These are phyloP conservation scores for Aphanomyces invadans DNA, from an alignment of 352 stramenopile species.

Conservation along the genomic window DNA sequence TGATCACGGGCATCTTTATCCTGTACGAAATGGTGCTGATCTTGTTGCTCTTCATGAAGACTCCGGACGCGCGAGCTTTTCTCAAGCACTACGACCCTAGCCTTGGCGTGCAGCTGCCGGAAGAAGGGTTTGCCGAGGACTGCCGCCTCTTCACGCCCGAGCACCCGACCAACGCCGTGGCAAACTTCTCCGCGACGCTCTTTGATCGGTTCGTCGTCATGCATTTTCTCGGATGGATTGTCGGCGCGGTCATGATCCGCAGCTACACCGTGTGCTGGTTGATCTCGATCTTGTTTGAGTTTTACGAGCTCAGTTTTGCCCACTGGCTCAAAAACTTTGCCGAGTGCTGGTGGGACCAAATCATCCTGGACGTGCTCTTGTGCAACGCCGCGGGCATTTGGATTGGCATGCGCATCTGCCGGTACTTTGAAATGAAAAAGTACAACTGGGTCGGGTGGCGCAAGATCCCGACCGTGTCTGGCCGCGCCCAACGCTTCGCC, in stretches of 20 bases:
- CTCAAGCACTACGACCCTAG: slow-evolving; percentile 76
- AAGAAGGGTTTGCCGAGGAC: slow-evolving; percentile 76
- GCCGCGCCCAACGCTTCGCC: slow-evolving; percentile 73
- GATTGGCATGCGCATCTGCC: slow-evolving; percentile 79
- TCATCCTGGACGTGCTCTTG: slow-evolving; percentile 91
- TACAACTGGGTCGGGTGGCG: slow-evolving; percentile 86
- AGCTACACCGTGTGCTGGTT: slow-evolving; percentile 79
- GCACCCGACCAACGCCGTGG: slow-evolving; percentile 66
- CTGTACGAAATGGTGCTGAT: slow-evolving; percentile 89
- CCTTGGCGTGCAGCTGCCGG: slow-evolving; percentile 66
- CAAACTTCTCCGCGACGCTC: slow-evolving; percentile 72
- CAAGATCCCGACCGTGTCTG: slow-evolving; percentile 71
- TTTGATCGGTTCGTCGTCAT: slow-evolving; percentile 86
- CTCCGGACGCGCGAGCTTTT: slow-evolving; percentile 68
- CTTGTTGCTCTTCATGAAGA: slow-evolving; percentile 76
- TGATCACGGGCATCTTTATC: slow-evolving; percentile 87
- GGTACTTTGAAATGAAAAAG: slow-evolving; percentile 82
- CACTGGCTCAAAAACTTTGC: slow-evolving; percentile 92
- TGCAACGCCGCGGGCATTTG: slow-evolving; percentile 91
- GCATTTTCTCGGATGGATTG: slow-evolving; percentile 87
- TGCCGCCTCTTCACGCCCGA: slow-evolving; percentile 83
- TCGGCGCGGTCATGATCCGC: slow-evolving; percentile 78
- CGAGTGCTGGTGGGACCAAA: slow-evolving; percentile 94
- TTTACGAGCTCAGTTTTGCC: slow-evolving; percentile 84
- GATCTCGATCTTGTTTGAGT: slow-evolving; percentile 77